These are phyloP conservation scores for Volvox reticuliferus DNA, from an alignment of 139 green algal species.

Conservation along the genomic window DNA sequence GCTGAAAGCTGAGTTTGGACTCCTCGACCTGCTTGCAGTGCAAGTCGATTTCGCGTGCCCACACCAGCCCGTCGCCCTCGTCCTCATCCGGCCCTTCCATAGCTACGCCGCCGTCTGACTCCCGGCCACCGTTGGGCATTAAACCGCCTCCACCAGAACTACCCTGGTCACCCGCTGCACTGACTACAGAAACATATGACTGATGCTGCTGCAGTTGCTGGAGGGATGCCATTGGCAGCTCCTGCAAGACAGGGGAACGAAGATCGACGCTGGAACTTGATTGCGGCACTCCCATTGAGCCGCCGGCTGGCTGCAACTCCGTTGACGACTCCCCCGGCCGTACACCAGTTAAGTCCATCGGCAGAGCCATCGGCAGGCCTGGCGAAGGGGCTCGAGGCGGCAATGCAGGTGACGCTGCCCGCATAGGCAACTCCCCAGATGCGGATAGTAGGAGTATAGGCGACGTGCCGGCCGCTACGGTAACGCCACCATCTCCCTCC, in stretches of 20 bases:
- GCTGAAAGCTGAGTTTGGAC: slow-evolving; percentile 79
- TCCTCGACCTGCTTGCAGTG: slow-evolving; percentile 77
- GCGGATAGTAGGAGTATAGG: not conserved
- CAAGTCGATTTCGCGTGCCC: slow-evolving; percentile 72
- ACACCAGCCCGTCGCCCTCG: slow-evolving; percentile 5
- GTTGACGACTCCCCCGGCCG: not conserved
- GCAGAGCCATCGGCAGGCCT: not conserved
- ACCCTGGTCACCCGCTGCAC: not conserved
- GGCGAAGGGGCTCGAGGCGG: not conserved
- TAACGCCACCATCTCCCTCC: not conserved
- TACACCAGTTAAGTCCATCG: not conserved
- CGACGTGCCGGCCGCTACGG: not conserved
- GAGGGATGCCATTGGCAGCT: slow-evolving; percentile 4
- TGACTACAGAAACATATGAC: not conserved
- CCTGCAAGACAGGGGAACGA: slow-evolving; percentile 15
- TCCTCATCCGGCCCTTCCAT: not conserved
- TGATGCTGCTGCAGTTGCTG: not conserved
- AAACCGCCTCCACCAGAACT: not conserved
- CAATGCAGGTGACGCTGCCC: not conserved
- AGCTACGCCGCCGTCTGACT: not conserved
- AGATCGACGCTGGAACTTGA: slow-evolving; percentile 7
- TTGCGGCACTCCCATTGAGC: not conserved
- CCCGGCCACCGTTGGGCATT: not conserved
- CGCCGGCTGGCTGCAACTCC: not conserved
- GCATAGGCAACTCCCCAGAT: slow-evolving; percentile 13